Base-by-base conservation (phyloP, 768 basidiomycete species). In the Harrya chromipes region DNA sequence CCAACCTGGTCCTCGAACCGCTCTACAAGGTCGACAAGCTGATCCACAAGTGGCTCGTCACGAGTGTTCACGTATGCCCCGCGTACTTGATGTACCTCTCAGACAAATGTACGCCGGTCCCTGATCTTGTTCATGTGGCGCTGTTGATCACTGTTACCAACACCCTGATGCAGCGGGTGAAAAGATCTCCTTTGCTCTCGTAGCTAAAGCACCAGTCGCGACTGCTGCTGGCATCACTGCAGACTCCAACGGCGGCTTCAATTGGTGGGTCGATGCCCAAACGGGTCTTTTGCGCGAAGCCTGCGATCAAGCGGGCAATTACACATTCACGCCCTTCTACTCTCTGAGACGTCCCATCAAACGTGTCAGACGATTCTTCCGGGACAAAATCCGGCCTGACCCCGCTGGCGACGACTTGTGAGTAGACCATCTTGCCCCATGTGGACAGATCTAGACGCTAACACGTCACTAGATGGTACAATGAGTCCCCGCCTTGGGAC, bases 31-130 rank as follows among this genome's bases (percentile, higher is more conserved):
- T 69, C 10, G 59, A 58, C 16, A 58, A 52, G 14, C 57, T 72
- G 24, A 46, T 59, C 17, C 47, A 63, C 51, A 72, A 66, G 42
- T 54, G 38, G 33, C 56, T 72, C 38, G 69, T 72, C 36, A 73
- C 69, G 2, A 62, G 52, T 38, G 56, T 62, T n/a, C 46, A 70
- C 24, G 45, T 50, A 0, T 72, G 69, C 31, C 61, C 64, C 11
- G 70, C 70, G 1, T 62, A 62, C 41, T 64, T 60, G 16, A 62
- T 70, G 59, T 73, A 66, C 27, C 54, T 66, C 16, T 68, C 67
- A 14, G 56, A 66, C 40, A 68, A 61, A 39, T 50, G 59, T 68
- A 47, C 14, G 50, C 0, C 19, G 3, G 3, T 16, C 2, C 8
- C 31, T 43, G 33, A 19, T 4, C 13, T 34, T 16, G 16, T 20